These are phyloP conservation scores for Kwoniella bestiolae DNA, from an alignment of 768 basidiomycete genomes.

Conservation along the genomic window DNA sequence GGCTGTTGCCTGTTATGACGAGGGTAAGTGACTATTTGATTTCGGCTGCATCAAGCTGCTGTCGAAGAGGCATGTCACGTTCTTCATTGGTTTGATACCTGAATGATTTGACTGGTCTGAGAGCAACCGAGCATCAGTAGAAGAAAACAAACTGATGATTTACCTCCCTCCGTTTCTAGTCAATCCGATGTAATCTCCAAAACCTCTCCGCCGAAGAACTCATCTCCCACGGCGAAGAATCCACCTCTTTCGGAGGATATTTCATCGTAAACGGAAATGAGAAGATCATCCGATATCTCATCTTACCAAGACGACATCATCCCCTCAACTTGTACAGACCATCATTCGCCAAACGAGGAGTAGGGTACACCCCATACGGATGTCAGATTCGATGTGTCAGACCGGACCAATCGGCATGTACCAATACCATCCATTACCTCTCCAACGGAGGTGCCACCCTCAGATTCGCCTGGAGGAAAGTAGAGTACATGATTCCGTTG, in stretches of 20 bases:
- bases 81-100: too few species aligned
- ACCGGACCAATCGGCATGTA: constrained; percentile 86
- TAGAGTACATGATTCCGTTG: constrained; percentile 89
- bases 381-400: constrained; percentile 95
- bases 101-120: too few species aligned
- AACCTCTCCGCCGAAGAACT: constrained; percentile 82
- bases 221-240: constrained; percentile 88
- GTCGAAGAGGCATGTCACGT: too few species aligned
- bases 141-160: too few species aligned
- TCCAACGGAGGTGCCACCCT: constrained; percentile 96
- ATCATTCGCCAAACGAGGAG: constrained; percentile 88
- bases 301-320: constrained; percentile 93
- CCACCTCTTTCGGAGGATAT: constrained; percentile 98
- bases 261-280: constrained; percentile 99
- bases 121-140: too few species aligned
- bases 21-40: too few species aligned
- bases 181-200: constrained; percentile 88
- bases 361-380: constrained; percentile 90
- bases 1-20: constrained; percentile 94
- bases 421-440: constrained; percentile 97
- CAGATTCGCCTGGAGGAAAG: constrained; percentile 94
- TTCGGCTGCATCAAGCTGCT: too few species aligned
- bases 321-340: constrained; percentile 90
- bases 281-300: constrained; percentile 93
- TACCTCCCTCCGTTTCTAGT: too few species aligned